Conservation (phyloP, 331 rosid species). For the Cydonia oblonga region DNA sequence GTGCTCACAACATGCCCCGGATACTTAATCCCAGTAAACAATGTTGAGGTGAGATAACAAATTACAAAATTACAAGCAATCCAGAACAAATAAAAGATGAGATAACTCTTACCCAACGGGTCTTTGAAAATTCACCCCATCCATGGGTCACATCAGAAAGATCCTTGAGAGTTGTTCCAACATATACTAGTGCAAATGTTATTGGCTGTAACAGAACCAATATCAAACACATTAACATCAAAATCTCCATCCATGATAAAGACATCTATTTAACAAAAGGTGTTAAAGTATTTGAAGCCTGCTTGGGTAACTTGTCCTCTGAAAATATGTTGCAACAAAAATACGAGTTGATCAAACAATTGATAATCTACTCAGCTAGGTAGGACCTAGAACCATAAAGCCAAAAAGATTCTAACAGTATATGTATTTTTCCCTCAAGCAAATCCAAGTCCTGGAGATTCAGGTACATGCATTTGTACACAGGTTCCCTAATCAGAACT, state of each 20-base stretch:
- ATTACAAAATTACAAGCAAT: not conserved
- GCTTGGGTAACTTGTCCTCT: not conserved
- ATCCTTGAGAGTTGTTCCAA: constrained; percentile 97
- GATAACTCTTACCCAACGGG: constrained; percentile 68
- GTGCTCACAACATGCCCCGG: not conserved
- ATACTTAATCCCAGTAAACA: not conserved
- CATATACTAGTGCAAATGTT: constrained; percentile 75
- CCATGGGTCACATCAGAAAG: constrained; percentile 97
- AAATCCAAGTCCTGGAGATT: no score
- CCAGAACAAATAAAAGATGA: not conserved
- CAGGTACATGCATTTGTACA: not conserved
- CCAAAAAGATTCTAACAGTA: no score
- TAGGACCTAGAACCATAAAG: not conserved
- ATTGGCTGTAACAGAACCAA: constrained; percentile 66
- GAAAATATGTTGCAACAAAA: not conserved
- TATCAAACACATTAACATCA: not conserved
- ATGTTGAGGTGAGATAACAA: not conserved
- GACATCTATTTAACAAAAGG: not conserved
- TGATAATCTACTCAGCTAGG: not conserved
- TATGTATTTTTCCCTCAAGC: no score
- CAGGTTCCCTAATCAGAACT: not conserved
- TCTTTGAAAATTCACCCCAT: constrained; percentile 75
- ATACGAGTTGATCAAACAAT: not conserved
- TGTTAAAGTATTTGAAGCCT: not conserved
- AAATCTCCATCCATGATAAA: not conserved